Percentiles rank a stretch among this genome's conserved stretches.
Evolutionary conservation across 1,139 yeast species (phyloP).

Genomic region (Taiozyma onychis): DNA sequence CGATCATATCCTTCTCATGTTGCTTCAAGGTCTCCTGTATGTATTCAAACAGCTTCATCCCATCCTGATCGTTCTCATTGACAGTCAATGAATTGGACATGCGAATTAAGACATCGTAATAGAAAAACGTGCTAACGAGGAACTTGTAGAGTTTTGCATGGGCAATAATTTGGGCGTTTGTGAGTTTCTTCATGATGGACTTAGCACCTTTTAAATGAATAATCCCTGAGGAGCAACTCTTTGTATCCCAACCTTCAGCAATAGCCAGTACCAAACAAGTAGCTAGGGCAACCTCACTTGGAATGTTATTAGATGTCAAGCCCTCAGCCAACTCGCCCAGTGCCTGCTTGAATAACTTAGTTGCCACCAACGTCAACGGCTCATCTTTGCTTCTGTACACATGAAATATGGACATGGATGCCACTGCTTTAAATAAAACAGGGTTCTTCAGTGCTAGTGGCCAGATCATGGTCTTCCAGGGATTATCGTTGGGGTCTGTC

Average conservation of each 20-base stretch:
- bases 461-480: conserved; percentile 56
- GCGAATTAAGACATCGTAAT: conserved; percentile 60
- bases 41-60: not conserved
- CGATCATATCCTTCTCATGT: not conserved
- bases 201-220: conserved; percentile 65
- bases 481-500: conserved; percentile 59
- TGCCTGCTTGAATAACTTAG: conserved; percentile 53
- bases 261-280: conserved; percentile 59
- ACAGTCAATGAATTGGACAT: conserved; percentile 48
- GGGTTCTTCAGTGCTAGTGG: conserved; percentile 51
- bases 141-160: conserved; percentile 27
- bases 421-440: conserved; percentile 55
- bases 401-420: conserved; percentile 62
- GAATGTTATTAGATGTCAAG: conserved; percentile 40
- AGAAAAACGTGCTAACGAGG: conserved; percentile 58
- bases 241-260: conserved; percentile 67
- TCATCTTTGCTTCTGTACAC: conserved; percentile 35
- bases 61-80: conserved; percentile 24
- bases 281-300: conserved; percentile 62
- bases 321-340: conserved; percentile 56
- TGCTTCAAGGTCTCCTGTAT: not conserved
- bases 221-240: conserved; percentile 52
- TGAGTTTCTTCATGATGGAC: conserved; percentile 45
- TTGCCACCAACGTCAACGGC: conserved; percentile 42
- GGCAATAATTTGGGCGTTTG: conserved; percentile 10